Base-by-base conservation (phyloP, 352 stramenopile species). In the Globisporangium camurandrum region DNA sequence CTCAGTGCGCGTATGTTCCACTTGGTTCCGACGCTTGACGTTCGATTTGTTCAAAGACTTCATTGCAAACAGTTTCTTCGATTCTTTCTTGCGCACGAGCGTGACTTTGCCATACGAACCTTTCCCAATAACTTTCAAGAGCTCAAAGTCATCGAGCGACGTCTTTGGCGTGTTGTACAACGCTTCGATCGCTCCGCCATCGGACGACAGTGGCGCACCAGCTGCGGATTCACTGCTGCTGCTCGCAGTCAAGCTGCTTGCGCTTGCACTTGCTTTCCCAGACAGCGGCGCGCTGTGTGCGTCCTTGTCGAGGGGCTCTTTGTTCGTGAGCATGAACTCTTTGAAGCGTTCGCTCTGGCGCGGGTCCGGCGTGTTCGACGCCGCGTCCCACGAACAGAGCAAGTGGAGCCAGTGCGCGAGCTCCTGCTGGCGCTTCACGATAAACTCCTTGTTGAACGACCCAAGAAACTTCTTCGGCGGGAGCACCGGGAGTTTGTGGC, bases 81-180 rank as follows among this genome's bases (percentile, higher is more conserved):
- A 62, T 9, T 88, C 77, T 48, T 93, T 93, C 64, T 88, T 88
- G 43, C 82, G 76, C 61, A 93, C 82, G 48, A 93, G 75, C 61
- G 80, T 94, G 36, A 97, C 88, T 61, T 95, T 96, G 59, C 88
- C 88, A 47, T 95, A 97, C 24, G 82, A 93, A 20, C 88, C 88
- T 59, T 96, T 96, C 51, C 88, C 88, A 48, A 97, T 93, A 46
- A 94, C 86, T 53, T 94, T 95, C 46, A 97, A 71, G 64, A 96
- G 66, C 67, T 96, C 87, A 73, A 97, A 97, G 66, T 97, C 88
- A 48, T 93, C 86, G 40, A 96, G 59, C 12, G 66, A 76, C n/a
- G 87, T 90, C 75, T 95, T 95, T 43, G 79, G 79, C 50, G 79
- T 91, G 63, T 91, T 86, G 77, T 91, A 91, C 31, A 91, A 63